Evolutionary conservation across 805 yeast species (phyloP).

Genomic region (Candida hungchunana): DNA sequence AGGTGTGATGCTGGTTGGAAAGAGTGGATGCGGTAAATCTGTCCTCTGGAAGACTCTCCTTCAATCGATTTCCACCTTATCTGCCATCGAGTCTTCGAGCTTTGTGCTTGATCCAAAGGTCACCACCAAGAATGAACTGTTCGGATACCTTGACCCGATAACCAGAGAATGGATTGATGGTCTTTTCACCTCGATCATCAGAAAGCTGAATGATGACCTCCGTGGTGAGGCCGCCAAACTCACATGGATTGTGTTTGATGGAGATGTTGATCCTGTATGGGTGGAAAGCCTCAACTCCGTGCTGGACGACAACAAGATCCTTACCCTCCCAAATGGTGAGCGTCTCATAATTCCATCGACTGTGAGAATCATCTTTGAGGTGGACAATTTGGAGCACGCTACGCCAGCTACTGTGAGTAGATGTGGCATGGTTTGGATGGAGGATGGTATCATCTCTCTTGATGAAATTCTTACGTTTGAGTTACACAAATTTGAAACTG

Average conservation of each 20-base stretch:
- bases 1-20: constrained; percentile 81
- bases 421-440: constrained; percentile 84
- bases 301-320: constrained; percentile 75
- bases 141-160: constrained; percentile 65
- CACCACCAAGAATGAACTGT: constrained; percentile 57
- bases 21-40: constrained; percentile 72
- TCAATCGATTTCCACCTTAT: constrained; percentile 30
- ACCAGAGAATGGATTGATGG: constrained; percentile 96
- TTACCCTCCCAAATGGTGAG: constrained; percentile 90
- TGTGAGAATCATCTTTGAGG: constrained; percentile 71
- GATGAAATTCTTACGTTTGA: constrained; percentile 25
- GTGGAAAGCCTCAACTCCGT: constrained; percentile 88
- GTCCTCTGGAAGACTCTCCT: constrained; percentile 46
- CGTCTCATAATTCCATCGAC: constrained; percentile 63
- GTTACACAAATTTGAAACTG: constrained; percentile 5
- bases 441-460: constrained; percentile 27
- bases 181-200: constrained; percentile 59
- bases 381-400: constrained; percentile 56
- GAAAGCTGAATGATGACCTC: constrained; percentile 50
- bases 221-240: constrained; percentile 54
- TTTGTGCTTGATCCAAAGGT: constrained; percentile 73
- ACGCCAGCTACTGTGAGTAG: constrained; percentile 92
- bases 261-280: constrained; percentile 93
- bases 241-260: constrained; percentile 84
- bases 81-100: constrained; percentile 34